Percentiles rank a stretch among this genome's conserved stretches.
These are phyloP conservation scores for Saksenaea vasiformis DNA, from an alignment of 371 early-diverging fungal genomes.

Conservation along the genomic window DNA sequence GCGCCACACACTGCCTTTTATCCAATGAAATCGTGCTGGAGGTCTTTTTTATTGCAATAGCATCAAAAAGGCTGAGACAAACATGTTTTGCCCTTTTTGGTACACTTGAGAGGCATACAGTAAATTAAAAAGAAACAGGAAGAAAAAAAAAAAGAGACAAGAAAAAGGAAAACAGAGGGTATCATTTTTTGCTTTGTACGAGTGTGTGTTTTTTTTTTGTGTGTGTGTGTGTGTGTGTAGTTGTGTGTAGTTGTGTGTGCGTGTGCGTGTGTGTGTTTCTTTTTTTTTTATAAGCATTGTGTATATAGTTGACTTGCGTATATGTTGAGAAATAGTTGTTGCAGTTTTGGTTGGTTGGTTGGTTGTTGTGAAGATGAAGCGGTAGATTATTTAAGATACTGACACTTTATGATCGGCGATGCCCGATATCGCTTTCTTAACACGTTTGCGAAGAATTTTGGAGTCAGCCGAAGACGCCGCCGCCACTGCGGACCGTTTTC, in stretches of 20 bases:
- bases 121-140: background rate
- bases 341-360: background rate
- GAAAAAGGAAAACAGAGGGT: background rate
- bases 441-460: background rate
- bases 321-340: no score
- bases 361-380: background rate
- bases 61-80: background rate
- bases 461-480: slow-evolving; percentile 5
- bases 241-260: background rate
- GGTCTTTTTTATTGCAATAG: background rate
- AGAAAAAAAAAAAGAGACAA: background rate
- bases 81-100: background rate
- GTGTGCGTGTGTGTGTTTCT: background rate
- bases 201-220: background rate
- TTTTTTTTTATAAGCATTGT: background rate
- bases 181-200: background rate
- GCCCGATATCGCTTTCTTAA: background rate
- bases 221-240: background rate
- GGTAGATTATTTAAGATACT: background rate
- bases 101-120: background rate
- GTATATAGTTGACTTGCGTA: no score
- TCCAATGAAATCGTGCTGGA: background rate
- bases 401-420: background rate
- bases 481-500: slow-evolving; percentile 4
- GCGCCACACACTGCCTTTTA: background rate